Percentiles rank a stretch among this genome's conserved stretches.
phyloP scores from a whole-genome alignment of 805 yeast genomes.

The Kregervanrija delftensis region DNA sequence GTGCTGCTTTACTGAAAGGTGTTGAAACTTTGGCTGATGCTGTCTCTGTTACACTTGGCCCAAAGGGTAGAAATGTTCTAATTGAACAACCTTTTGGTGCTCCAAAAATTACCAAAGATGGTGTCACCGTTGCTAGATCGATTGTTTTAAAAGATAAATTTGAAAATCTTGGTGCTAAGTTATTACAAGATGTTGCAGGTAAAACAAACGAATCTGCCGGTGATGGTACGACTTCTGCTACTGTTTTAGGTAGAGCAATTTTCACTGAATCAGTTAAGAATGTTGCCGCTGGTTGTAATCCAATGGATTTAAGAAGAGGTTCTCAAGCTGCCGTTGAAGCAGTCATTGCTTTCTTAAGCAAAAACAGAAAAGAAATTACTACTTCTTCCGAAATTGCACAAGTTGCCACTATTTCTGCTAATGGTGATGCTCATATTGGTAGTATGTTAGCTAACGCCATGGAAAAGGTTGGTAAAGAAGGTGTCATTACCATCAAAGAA shows the following conservation, averaged over 20 bases:
- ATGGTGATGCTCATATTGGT: constrained; percentile 93
- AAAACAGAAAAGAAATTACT: constrained; percentile 87
- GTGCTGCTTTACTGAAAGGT: constrained; percentile 90
- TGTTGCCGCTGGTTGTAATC: constrained; percentile 98
- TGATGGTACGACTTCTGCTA: constrained; percentile 98
- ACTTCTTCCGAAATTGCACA: constrained; percentile 94
- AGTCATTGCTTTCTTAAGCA: constrained; percentile 75
- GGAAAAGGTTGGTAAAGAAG: constrained; percentile 99
- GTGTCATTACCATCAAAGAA: constrained; percentile 96
- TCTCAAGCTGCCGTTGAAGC: constrained; percentile 95
- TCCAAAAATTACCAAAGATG: constrained; percentile 98
- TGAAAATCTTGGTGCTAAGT: constrained; percentile 94
- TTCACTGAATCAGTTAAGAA: constrained; percentile 93
- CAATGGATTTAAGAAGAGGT: constrained; percentile 97
- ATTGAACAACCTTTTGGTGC: constrained; percentile 96
- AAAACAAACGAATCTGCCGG: constrained; percentile 97
- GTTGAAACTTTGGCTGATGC: constrained; percentile 95
- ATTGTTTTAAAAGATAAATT: constrained; percentile 80
- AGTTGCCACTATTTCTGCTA: constrained; percentile 96
- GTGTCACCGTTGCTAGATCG: constrained; percentile 93
- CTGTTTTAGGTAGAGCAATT: constrained; percentile 91
- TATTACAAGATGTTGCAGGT: constrained; percentile 93
- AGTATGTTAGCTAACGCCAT: constrained; percentile 86
- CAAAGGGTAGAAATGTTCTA: constrained; percentile 94
- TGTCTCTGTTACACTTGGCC: constrained; percentile 93